These are phyloP conservation scores for Saraca asoca DNA, from an alignment of 331 rosid species.

Conservation along the genomic window DNA sequence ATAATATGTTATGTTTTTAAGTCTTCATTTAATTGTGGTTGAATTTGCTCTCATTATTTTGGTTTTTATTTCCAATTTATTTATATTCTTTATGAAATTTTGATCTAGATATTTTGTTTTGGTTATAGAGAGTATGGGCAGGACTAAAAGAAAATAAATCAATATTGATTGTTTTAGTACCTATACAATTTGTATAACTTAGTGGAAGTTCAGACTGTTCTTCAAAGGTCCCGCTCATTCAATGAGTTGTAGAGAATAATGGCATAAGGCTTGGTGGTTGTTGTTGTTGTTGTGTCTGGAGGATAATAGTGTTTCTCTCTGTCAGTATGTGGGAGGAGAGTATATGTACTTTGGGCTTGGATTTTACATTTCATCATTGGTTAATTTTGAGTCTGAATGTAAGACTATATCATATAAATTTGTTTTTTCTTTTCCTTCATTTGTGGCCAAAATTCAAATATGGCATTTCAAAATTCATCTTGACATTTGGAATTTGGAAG, in stretches of 20 bases:
- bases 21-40: too few relatives aligned
- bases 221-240: not conserved
- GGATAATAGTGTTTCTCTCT: not conserved
- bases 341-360: constrained; percentile 4
- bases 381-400: not conserved
- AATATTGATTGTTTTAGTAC: constrained; percentile 13
- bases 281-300: not conserved
- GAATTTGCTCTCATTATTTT: constrained; percentile 2
- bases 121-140: constrained; percentile 7
- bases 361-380: not conserved
- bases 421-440: constrained; percentile 1
- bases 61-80: not conserved
- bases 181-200: not conserved
- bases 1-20: not conserved
- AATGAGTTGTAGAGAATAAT: not conserved
- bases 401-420: not conserved
- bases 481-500: constrained; percentile 6
- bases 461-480: constrained; percentile 1
- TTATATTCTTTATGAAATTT: not conserved
- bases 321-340: not conserved
- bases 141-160: constrained; percentile 16
- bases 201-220: constrained; percentile 3
- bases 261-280: too few relatives aligned
- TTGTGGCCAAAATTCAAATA: constrained; percentile 24
- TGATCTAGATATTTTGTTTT: not conserved